Evolutionary conservation across 176 grass and related monocot species (phyloP).

Genomic region (Paspalum vaginatum): DNA sequence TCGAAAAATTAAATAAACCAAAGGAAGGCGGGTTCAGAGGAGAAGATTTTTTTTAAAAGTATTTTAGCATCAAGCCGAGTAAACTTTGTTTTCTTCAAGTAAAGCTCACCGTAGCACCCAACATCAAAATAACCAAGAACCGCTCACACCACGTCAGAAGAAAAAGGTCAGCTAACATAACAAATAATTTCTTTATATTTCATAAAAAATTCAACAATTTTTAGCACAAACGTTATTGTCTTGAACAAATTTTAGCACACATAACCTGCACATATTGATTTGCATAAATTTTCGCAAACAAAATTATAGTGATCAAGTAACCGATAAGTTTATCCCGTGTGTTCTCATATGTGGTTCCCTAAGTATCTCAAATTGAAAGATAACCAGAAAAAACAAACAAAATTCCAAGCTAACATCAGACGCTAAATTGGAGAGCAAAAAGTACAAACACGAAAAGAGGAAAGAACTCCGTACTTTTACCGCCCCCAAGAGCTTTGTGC

Average conservation of each 20-base stretch:
- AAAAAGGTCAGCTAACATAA: neutral
- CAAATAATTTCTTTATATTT: neutral
- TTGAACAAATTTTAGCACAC: neutral
- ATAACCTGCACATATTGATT: neutral
- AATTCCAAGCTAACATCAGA: neutral
- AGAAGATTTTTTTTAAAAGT: neutral
- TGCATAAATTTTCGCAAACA: neutral
- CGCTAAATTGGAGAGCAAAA: neutral
- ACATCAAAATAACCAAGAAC: neutral
- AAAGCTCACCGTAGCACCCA: neutral
- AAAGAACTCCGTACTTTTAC: constrained; percentile 66
- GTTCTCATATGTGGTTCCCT: neutral
- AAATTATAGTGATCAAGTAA: neutral
- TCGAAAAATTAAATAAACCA: neutral
- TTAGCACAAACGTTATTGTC: neutral
- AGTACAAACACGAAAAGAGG: neutral
- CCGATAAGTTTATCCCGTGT: neutral
- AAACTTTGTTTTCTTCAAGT: constrained; percentile 21
- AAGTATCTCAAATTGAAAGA: neutral
- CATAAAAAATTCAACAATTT: neutral
- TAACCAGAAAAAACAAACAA: neutral
- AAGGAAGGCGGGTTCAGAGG: neutral
- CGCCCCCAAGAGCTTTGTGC: constrained; percentile 76
- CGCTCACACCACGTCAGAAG: neutral
- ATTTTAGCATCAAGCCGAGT: neutral